phyloP scores from a whole-genome alignment of 2,329 filamentous ascomycete species.

The Fusarium sp. region DNA sequence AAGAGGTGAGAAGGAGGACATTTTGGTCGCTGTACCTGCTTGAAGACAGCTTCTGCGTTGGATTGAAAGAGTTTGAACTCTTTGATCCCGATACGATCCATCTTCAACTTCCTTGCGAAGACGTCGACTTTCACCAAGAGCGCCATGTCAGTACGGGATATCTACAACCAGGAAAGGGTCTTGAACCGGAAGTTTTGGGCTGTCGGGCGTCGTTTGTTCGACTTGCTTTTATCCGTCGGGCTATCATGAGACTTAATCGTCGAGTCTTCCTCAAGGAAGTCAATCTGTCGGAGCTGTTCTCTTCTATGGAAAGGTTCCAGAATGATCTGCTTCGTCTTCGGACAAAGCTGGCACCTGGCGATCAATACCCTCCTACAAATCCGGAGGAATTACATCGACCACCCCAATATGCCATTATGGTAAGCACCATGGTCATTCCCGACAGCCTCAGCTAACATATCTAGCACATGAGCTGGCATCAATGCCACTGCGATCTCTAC shows the following conservation, averaged over 20 bases:
- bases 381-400: slow-evolving; percentile 29
- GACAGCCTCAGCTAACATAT: not conserved
- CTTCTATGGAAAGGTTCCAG: slow-evolving; percentile 40
- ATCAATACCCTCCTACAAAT: slow-evolving; percentile 36
- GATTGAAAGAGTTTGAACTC: slow-evolving; percentile 41
- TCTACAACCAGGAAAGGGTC: slow-evolving; percentile 39
- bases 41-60: slow-evolving; percentile 43
- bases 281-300: slow-evolving; percentile 37
- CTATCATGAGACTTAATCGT: slow-evolving; percentile 39
- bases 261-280: slow-evolving; percentile 41
- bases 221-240: slow-evolving; percentile 36
- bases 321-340: slow-evolving; percentile 39
- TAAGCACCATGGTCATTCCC: not conserved
- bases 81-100: slow-evolving; percentile 41
- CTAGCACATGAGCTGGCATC: slow-evolving; percentile 49
- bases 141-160: slow-evolving; percentile 37
- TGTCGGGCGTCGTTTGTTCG: slow-evolving; percentile 40
- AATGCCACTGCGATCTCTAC: slow-evolving; percentile 55
- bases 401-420: slow-evolving; percentile 38
- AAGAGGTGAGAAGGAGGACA: slow-evolving; percentile 40
- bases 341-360: slow-evolving; percentile 31
- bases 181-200: slow-evolving; percentile 39
- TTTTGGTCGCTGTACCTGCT: slow-evolving; percentile 42
- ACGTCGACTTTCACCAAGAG: slow-evolving; percentile 38
- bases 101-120: slow-evolving; percentile 40